Evolutionary conservation across 2,329 filamentous ascomycete species (phyloP), one percentile per base, ranked within the genome.

Genomic region (Emmonsiellopsis sp.): DNA sequence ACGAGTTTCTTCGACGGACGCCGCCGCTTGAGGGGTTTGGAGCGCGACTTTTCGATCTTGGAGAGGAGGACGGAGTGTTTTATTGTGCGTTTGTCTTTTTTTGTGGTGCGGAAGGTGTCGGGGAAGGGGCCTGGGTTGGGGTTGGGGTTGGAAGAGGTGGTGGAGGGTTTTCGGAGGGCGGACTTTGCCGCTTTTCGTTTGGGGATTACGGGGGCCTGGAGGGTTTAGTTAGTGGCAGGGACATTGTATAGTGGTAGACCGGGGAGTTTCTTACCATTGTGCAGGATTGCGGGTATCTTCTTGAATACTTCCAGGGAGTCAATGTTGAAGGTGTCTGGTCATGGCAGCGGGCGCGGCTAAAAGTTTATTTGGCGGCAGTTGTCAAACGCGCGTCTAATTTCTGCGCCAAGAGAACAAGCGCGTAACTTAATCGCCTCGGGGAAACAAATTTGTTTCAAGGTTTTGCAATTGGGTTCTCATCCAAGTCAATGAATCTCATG

Each of bases 1-100:
- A 85, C 80, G 43, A 95, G 82, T 69, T 94, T 93, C 69, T 90
- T 91, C 57, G 77, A 80, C 0, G 87, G 84, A 4, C 85, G 73
- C 59, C 87, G 77, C 7, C 83, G 79, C 68, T 85, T 85, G n/a
- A 78, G 74, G 7, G 77, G 68, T 65, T 78, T 82, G 52, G 68
- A 68, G 51, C 70, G 65, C 6, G 76, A 72, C 60, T 90, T 89
- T 59, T 83, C 75, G 62, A 95, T 86, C 58, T 84, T 86, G 16
- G 83, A 85, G 31, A 95, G 76, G 59, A 97, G 89, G 11, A 84
- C 73, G 0, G 86, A 86, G 76, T 89, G 89, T 66, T 90, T 91
- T 62, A 94, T 88, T 35, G 79, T 74, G 26, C 85, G 86, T 75
- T 92, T 95, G 74, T 94, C 88, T 66, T 81, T 84, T 72, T 96